phyloP scores from a whole-genome alignment of 1,139 yeast genomes.

The Blastobotrys raffinosifermentans region DNA sequence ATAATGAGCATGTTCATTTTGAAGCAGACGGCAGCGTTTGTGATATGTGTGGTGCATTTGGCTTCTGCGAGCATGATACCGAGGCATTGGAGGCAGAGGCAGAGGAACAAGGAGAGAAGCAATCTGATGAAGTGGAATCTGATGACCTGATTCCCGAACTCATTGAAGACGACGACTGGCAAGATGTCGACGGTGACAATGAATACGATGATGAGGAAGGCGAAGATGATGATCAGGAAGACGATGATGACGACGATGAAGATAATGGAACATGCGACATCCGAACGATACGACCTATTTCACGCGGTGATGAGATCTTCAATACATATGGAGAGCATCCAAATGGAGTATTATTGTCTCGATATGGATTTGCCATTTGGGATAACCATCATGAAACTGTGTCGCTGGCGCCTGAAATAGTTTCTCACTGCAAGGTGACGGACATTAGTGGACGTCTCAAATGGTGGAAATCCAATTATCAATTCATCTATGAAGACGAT shows the following conservation, averaged over 20 bases:
- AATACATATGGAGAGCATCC: constrained; percentile 73
- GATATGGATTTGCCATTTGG: constrained; percentile 66
- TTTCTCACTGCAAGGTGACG: constrained; percentile 35
- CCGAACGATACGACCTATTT: constrained; percentile 40
- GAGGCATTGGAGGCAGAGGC: constrained; percentile 25
- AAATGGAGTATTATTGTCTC: constrained; percentile 58
- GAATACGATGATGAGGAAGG: constrained; percentile 29
- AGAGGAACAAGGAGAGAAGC: constrained; percentile 20
- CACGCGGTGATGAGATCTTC: constrained; percentile 54
- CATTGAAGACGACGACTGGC: constrained; percentile 22
- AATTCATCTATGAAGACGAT: constrained; percentile 33
- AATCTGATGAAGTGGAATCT: constrained; percentile 18
- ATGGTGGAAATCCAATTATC: constrained; percentile 61
- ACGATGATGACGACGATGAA: constrained; percentile 30
- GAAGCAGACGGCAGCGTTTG: constrained; percentile 70
- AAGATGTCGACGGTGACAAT: constrained; percentile 28
- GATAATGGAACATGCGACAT: constrained; percentile 34
- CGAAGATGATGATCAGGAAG: constrained; percentile 21
- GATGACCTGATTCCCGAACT: constrained; percentile 1
- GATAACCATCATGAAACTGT: constrained; percentile 54
- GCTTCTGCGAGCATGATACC: constrained; percentile 34
- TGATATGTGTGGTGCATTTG: constrained; percentile 59
- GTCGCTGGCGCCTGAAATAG: constrained; percentile 50
- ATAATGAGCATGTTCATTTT: constrained; percentile 59
- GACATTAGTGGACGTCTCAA: constrained; percentile 42